Evolutionary conservation across 805 yeast species (phyloP).

Genomic region (Candida mattraensis): DNA sequence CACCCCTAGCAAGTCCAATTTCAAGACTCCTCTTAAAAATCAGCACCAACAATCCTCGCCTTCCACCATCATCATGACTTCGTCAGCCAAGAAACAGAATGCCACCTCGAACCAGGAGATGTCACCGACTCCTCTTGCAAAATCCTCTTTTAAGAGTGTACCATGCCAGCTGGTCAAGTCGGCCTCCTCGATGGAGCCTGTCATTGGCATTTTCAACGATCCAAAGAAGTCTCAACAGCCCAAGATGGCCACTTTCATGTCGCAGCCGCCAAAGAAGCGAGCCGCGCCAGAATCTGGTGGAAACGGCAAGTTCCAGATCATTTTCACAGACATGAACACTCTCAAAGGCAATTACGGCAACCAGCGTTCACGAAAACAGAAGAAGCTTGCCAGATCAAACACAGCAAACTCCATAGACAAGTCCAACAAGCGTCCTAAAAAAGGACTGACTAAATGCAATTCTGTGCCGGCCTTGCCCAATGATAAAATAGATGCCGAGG

Average conservation of each 20-base stretch:
- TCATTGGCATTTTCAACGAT: constrained; percentile 34
- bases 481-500: constrained; percentile 6
- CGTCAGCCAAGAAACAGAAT: constrained; percentile 24
- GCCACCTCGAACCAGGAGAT: constrained; percentile 17
- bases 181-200: constrained; percentile 31
- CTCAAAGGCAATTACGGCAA: constrained; percentile 23
- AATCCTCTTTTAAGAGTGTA: constrained; percentile 24
- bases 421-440: constrained; percentile 12
- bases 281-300: constrained; percentile 27
- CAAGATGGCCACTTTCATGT: constrained; percentile 11
- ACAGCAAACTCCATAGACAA: constrained; percentile 17
- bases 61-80: constrained; percentile 33
- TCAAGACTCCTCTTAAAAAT: constrained; percentile 23
- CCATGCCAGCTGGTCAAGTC: constrained; percentile 30
- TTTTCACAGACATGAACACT: constrained; percentile 41
- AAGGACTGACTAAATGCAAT: constrained; percentile 13
- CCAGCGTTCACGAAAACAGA: constrained; percentile 12
- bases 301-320: constrained; percentile 47
- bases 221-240: constrained; percentile 11
- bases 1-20: constrained; percentile 20
- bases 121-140: constrained; percentile 37
- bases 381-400: constrained; percentile 19
- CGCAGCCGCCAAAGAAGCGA: constrained; percentile 8
- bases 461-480: constrained; percentile 15
- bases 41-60: constrained; percentile 33